Evolutionary conservation across 805 yeast genomes (phyloP).

Genomic region (Hanseniaspora lindneri): DNA sequence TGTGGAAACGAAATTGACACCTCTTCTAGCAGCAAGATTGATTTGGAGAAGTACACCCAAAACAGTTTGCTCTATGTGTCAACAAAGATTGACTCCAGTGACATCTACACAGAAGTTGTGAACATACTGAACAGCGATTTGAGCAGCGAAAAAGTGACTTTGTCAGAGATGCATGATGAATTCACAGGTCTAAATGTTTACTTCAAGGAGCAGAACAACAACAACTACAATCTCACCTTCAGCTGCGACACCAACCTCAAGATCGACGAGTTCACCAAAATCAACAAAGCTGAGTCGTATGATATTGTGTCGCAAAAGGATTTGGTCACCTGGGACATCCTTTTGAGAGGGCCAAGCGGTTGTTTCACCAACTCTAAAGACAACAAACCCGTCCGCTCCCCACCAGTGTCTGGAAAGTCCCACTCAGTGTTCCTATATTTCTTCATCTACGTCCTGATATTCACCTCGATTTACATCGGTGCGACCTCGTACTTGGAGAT

Average conservation of each 20-base stretch:
- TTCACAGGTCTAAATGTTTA: slow-evolving; percentile 4
- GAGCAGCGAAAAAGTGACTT: background rate
- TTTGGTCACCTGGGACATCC: slow-evolving; percentile 18
- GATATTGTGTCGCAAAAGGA: slow-evolving; percentile 19
- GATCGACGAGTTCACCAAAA: slow-evolving; percentile 21
- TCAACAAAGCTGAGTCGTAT: slow-evolving; percentile 1
- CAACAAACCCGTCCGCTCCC: slow-evolving; percentile 19
- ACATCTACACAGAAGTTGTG: slow-evolving; percentile 4
- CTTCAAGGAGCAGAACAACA: slow-evolving; percentile 19
- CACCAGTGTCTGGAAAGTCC: slow-evolving; percentile 17
- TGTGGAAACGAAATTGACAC: slow-evolving; percentile 14
- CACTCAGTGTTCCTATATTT: slow-evolving; percentile 58
- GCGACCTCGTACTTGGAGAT: slow-evolving; percentile 61
- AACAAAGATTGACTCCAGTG: background rate
- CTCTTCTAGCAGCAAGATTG: background rate
- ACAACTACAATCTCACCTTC: slow-evolving; percentile 39
- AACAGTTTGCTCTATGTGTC: slow-evolving; percentile 7
- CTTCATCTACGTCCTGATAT: slow-evolving; percentile 56
- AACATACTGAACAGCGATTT: slow-evolving; percentile 4
- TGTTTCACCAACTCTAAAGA: slow-evolving; percentile 30
- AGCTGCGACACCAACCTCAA: slow-evolving; percentile 36
- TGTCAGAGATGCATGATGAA: background rate
- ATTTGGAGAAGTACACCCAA: background rate
- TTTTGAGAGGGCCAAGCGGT: slow-evolving; percentile 35
- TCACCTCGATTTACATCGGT: slow-evolving; percentile 57